Base-by-base conservation (phyloP, 129 eudicot species). In the Smallanthus sonchifolius region DNA sequence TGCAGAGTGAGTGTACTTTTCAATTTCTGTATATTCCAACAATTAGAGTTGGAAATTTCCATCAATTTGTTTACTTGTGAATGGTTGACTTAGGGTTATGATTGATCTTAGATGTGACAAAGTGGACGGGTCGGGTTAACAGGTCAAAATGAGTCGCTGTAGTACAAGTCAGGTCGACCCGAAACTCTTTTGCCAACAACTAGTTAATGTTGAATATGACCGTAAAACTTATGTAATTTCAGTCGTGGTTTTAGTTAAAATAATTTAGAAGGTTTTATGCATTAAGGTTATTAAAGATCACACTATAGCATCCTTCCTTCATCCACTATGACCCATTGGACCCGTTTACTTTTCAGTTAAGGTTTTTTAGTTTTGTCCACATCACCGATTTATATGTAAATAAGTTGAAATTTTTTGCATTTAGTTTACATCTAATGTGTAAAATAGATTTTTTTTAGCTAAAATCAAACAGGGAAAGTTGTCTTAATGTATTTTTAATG, bases 1-100 rank as follows among this genome's bases (percentile, higher is more conserved):
- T 80, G 87, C 87, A 36, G 83, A 86, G 91, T 86, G 69, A 80
- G 87, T 68, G 48, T 54, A 36, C 45, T 17, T 49, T 68, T 15
- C 28, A 7, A 6, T 56, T 24, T 20, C 2, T 56, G 14, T 56
- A 56, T 56, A 1, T 56, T 20, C 13, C 63, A 24, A 8, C 34
- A 6, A 13, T 55, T 55, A 54, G 10, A 17, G 34, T 20, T 54
- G 61, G 5, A 2, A 54, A 54, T 54, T 19, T 7, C 30, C 34
- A 19, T 55, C 4, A 45, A 45, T 13, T 11, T 10, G 2, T 11
- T 55, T 55, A 19, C 14, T 20, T 0, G 35, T 20, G 4, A 20
- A 19, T 54, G 61, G 34, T 0, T n/a, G 2, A 5, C 2, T 16
- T 16, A 15, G 59, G 54, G 28, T 6, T 51, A 51, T 51, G 54